Percentiles rank a stretch among this genome's conserved stretches.
Evolutionary conservation across 495 filamentous ascomycete genomes (phyloP).

Genomic region (Apodospora peruviana): DNA sequence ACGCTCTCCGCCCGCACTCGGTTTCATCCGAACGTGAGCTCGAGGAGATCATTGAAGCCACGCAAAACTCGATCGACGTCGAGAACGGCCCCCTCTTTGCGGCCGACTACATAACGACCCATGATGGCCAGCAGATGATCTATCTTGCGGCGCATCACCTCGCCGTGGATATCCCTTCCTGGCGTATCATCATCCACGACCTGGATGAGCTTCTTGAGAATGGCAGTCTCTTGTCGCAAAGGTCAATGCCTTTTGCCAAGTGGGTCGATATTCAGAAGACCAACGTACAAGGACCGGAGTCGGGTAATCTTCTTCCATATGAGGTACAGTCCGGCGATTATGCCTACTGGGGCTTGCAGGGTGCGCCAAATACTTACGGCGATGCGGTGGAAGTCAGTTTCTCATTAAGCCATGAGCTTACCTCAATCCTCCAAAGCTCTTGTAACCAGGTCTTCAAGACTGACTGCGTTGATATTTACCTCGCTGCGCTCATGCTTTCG

Average conservation of each 20-base stretch:
- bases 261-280: conserved; percentile 49
- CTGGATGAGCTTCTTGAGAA: conserved; percentile 57
- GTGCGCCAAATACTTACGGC: conserved; percentile 38
- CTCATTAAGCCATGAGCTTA: conserved; percentile 35
- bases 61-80: conserved; percentile 37
- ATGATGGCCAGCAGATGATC: conserved; percentile 45
- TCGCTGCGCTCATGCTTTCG: conserved; percentile 43
- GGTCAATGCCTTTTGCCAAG: conserved; percentile 55
- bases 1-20: conserved; percentile 29
- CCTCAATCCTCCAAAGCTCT: conserved; percentile 34
- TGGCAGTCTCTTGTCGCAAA: conserved; percentile 31
- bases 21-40: conserved; percentile 33
- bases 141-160: conserved; percentile 64
- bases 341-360: conserved; percentile 44
- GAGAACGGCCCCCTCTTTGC: conserved; percentile 41
- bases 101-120: conserved; percentile 46
- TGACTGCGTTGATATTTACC: conserved; percentile 43
- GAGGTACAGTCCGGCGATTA: conserved; percentile 30
- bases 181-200: conserved; percentile 63
- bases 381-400: conserved; percentile 36
- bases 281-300: conserved; percentile 21
- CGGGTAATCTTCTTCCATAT: conserved; percentile 21
- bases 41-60: conserved; percentile 28
- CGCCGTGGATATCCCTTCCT: conserved; percentile 66
- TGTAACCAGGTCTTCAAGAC: conserved; percentile 41